These are phyloP conservation scores for Peribolospora kevripleyi DNA, from an alignment of 768 basidiomycete species.

Conservation along the genomic window DNA sequence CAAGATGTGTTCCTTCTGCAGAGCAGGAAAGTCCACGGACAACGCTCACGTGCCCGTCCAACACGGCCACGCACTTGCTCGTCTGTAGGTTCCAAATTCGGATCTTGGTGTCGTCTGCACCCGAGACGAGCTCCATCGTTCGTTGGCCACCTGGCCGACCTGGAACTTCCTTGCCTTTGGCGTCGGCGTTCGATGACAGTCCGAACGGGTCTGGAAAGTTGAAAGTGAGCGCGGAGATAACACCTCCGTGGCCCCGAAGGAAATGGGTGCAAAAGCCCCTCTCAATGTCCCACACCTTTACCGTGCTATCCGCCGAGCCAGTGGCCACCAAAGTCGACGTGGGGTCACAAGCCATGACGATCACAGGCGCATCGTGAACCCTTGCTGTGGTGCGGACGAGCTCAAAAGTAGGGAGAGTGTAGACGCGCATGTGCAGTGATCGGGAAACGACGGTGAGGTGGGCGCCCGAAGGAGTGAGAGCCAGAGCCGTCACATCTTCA, in stretches of 20 bases:
- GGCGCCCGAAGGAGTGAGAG: slow-evolving; percentile 39
- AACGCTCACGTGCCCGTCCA: slow-evolving; percentile 88
- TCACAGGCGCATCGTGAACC: slow-evolving; percentile 82
- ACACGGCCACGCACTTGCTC: slow-evolving; percentile 44
- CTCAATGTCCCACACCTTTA: slow-evolving; percentile 83
- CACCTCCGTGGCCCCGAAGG: slow-evolving; percentile 92
- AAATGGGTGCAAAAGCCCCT: slow-evolving; percentile 79
- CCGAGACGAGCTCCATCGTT: slow-evolving; percentile 62
- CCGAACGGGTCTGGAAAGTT: slow-evolving; percentile 36
- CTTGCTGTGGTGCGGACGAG: slow-evolving; percentile 40
- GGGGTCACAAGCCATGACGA: slow-evolving; percentile 61
- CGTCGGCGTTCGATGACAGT: slow-evolving; percentile 7
- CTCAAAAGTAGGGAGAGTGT: slow-evolving; percentile 36
- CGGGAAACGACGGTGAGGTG: slow-evolving; percentile 59
- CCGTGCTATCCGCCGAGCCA: slow-evolving; percentile 83
- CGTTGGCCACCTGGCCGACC: no score
- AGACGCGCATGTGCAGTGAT: slow-evolving; percentile 57
- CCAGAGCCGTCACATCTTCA: slow-evolving; percentile 57
- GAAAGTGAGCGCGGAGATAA: slow-evolving; percentile 72
- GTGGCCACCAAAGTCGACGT: slow-evolving; percentile 79
- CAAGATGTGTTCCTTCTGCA: slow-evolving; percentile 60
- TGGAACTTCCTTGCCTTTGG: no score
- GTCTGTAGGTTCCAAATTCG: slow-evolving; percentile 73
- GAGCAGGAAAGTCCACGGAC: slow-evolving; percentile 73
- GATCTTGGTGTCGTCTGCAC: slow-evolving; percentile 71